Conservation (phyloP, 78 protist genomes). For the Dictyostelium firmibasis region DNA sequence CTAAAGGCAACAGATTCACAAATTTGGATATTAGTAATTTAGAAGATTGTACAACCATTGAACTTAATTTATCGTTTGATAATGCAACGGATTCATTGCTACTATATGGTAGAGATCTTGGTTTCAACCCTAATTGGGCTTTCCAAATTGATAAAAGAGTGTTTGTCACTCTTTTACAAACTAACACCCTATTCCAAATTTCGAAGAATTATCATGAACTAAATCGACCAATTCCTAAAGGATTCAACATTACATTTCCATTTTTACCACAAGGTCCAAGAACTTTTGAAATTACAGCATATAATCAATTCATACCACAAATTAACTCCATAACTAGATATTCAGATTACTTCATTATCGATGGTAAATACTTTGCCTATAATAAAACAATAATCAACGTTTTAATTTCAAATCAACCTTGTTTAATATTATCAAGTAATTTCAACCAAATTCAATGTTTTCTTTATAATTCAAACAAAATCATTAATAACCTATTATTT, state of each 20-base stretch:
- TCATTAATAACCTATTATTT: neutral
- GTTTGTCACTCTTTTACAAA: too few species aligned
- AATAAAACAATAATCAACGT: neutral
- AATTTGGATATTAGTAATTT: neutral
- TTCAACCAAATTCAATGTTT: neutral
- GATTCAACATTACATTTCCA: neutral
- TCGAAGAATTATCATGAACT: neutral
- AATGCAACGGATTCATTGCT: neutral
- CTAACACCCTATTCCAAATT: neutral
- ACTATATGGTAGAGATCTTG: neutral
- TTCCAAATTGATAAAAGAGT: neutral
- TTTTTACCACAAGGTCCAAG: neutral
- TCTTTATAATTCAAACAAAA: neutral
- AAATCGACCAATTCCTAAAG: neutral
- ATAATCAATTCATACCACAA: neutral
- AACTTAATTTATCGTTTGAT: neutral
- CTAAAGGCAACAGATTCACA: neutral
- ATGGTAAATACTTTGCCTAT: neutral
- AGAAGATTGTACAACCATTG: neutral
- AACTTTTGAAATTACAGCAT: neutral
- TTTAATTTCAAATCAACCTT: neutral
- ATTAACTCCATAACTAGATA: neutral
- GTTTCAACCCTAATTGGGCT: neutral
- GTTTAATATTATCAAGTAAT: neutral
- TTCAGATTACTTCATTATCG: neutral